Evolutionary conservation across 2,329 filamentous ascomycete species (phyloP).

Genomic region (Myriosclerotinia duriaeana): DNA sequence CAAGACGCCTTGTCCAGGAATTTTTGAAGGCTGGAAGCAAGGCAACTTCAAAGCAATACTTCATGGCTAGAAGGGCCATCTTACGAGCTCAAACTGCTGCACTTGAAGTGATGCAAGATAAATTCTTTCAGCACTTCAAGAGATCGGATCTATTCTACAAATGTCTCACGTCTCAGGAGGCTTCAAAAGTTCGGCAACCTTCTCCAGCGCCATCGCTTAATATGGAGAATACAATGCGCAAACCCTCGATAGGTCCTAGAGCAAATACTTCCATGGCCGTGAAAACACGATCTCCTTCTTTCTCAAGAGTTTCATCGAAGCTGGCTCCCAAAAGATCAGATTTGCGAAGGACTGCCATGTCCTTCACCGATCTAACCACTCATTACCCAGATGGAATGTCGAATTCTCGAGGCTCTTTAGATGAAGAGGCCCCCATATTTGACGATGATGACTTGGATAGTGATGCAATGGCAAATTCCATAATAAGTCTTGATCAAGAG

Average conservation of each 20-base stretch:
- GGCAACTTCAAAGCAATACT: constrained; percentile 79
- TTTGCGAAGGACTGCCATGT: constrained; percentile 58
- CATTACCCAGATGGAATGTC: constrained; percentile 43
- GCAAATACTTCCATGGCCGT: constrained; percentile 39
- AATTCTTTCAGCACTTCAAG: constrained; percentile 82
- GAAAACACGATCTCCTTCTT: constrained; percentile 45
- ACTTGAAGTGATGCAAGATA: constrained; percentile 78
- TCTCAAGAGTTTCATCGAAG: constrained; percentile 50
- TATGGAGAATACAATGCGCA: constrained; percentile 43
- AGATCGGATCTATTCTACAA: constrained; percentile 95
- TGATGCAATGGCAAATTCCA: constrained; percentile 68
- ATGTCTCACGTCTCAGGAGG: constrained; percentile 85
- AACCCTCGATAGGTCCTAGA: constrained; percentile 30
- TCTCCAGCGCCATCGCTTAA: constrained; percentile 31
- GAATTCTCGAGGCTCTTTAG: constrained; percentile 64
- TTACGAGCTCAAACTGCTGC: constrained; percentile 78
- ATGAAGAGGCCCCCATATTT: constrained; percentile 67
- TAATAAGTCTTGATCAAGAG: constrained; percentile 77
- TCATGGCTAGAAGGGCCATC: constrained; percentile 76
- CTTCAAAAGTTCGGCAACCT: constrained; percentile 43
- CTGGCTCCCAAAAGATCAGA: constrained; percentile 49
- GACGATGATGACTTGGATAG: constrained; percentile 79
- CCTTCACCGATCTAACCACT: constrained; percentile 58
- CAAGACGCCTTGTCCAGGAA: constrained; percentile 66
- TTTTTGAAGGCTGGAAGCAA: constrained; percentile 77